Conservation (phyloP, 2,329 filamentous ascomycete species). For the Cadophora sp. region DNA sequence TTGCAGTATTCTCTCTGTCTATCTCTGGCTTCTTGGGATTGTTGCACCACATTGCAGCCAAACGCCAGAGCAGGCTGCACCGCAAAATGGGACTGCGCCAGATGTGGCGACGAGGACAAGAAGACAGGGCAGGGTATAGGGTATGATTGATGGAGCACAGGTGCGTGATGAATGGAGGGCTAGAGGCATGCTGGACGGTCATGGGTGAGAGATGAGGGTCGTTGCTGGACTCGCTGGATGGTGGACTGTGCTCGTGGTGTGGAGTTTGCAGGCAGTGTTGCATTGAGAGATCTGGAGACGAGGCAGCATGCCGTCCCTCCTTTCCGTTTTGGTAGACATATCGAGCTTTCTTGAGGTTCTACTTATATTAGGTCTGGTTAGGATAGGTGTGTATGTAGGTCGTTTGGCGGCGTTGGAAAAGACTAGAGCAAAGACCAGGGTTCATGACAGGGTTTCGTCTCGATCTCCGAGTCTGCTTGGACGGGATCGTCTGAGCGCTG, state of each 20-base stretch:
- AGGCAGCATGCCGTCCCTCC: slow-evolving; percentile 9
- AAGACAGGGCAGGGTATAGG: neutral
- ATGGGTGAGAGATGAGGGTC: slow-evolving; percentile 11
- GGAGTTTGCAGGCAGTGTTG: slow-evolving; percentile 8
- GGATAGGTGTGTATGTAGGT: neutral
- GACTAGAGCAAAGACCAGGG: neutral
- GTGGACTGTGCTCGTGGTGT: slow-evolving; percentile 3
- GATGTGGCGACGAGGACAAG: neutral
- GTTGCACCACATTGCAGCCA: slow-evolving; percentile 9
- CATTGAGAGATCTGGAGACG: slow-evolving; percentile 24
- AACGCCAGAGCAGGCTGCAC: slow-evolving; percentile 2
- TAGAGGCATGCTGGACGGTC: neutral
- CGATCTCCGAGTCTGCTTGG: slow-evolving; percentile 24
- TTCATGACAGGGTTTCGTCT: slow-evolving; percentile 5
- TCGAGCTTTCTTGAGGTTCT: neutral
- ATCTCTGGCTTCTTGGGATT: slow-evolving; percentile 12
- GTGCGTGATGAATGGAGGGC: neutral
- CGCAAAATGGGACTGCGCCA: neutral
- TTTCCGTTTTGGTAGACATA: neutral
- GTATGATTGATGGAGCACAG: slow-evolving; percentile 5
- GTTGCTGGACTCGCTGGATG: neutral
- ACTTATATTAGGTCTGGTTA: slow-evolving; percentile 1
- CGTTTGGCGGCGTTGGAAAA: neutral
- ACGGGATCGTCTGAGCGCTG: slow-evolving; percentile 21
- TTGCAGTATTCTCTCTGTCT: slow-evolving; percentile 5